Percentiles rank a stretch among this genome's conserved stretches.
phyloP scores from a whole-genome alignment of 1,284 basidiomycete species.

The Cerioporus squamosus region DNA sequence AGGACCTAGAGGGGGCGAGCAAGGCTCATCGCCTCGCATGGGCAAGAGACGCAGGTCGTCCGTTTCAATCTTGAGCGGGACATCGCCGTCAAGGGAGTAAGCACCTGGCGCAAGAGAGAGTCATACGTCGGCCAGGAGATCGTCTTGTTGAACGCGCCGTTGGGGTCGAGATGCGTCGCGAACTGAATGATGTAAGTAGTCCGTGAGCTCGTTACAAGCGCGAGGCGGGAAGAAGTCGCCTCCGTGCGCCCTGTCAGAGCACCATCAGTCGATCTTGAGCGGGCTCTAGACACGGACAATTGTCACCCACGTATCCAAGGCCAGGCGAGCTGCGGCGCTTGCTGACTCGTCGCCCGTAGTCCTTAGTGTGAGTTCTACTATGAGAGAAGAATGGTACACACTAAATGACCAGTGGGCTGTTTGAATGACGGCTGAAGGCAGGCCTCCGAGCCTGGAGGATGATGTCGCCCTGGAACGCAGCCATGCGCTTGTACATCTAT shows the following conservation, averaged over 20 bases:
- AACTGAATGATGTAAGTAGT: background rate
- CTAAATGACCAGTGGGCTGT: background rate
- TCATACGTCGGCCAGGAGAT: constrained; percentile 46
- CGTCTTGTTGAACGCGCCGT: constrained; percentile 40
- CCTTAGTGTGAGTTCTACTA: background rate
- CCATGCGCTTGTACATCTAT: constrained; percentile 54
- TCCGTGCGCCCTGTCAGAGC: background rate
- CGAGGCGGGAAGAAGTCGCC: background rate
- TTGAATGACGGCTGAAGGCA: constrained; percentile 14
- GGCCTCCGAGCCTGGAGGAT: constrained; percentile 54
- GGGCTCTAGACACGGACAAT: too few relatives aligned
- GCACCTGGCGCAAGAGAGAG: constrained; percentile 49
- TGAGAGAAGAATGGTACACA: background rate
- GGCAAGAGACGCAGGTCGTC: background rate
- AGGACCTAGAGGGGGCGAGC: background rate
- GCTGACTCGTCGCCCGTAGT: background rate
- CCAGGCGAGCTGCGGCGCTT: background rate
- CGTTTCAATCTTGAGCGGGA: constrained; percentile 37
- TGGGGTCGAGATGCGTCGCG: background rate
- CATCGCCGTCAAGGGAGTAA: constrained; percentile 34
- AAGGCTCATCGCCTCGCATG: background rate
- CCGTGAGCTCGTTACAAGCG: constrained; percentile 1
- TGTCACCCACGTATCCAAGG: background rate
- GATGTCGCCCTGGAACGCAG: constrained; percentile 52
- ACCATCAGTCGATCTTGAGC: too few relatives aligned